Base-by-base conservation (phyloP, 805 yeast species). In the Candida maris region DNA sequence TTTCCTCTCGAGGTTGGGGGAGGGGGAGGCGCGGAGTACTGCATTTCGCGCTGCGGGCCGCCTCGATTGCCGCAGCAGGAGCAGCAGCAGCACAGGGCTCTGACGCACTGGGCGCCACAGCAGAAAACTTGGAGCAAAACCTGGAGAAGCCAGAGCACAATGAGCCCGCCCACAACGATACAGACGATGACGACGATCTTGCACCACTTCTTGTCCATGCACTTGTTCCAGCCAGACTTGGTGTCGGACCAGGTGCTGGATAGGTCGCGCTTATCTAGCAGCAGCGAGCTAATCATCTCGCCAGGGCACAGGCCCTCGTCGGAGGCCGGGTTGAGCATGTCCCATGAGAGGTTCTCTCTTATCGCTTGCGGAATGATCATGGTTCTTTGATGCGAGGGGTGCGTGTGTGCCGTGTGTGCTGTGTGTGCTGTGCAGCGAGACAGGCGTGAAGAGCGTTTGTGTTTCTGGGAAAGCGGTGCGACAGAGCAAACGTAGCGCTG, bases 161-260 rank as follows among this genome's bases (percentile, higher is more conserved):
- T 40, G 2, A 85, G 46, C 0, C 56, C 66, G 0, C 79, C 91
- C 9, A 85, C 51, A 0, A 66, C 75, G 3, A 84, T 80, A 3
- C 84, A 81, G 10, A 83, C 85, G 29, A 85, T 84, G 4, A 85
- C 89, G 15, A 81, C 74, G 39, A 84, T 75, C 53, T 85, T 85
- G 60, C 95, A 85, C 31, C 79, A 68, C 30, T 63, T 78, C 57
- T 83, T 81, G 52, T 71, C 81, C 91, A 83, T 84, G 61, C 95
- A 85, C 3, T 85, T 74, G 52, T 80, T 77, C 93, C 94, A 85
- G 3, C 48, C 46, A 14, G 30, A 27, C 26, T 49, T 49, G 3
- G 43, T 43, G 8, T 44, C 38, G 23, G 38, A 17, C 25, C 40
- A 21, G 12, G 36, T 17, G 3, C 15, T 20, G 23, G 19, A 16